Evolutionary conservation across 2,329 filamentous ascomycete species (phyloP), one percentile per base, ranked within the genome.

Genomic region (Apiospora saccharicola): DNA sequence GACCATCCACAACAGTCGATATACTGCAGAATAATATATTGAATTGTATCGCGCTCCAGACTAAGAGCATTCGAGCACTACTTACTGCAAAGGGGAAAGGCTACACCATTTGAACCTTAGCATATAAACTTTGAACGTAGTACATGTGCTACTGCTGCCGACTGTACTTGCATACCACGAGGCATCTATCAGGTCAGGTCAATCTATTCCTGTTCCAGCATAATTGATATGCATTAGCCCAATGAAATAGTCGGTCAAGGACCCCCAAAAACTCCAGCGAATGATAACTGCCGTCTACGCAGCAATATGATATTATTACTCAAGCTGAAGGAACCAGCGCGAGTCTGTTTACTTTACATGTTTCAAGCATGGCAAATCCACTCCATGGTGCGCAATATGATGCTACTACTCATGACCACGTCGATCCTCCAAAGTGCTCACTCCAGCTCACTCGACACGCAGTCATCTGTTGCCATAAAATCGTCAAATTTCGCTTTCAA

Each of bases 161-260:
- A 51, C 49, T 26, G n/a, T 14, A 13, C n/a, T 24, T 13, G 22
- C 10, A 51, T 22, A 41, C 57, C 22, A 41, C 57, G 57, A 64
- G 57, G 41, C 57, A 37, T 64, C 57, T n/a, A 24, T 64, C 34
- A 41, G 34, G 34, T 41, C 57, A 41, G 34, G 57, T 22, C 57
- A 64, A 64, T 41, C 57, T 64, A 64, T 64, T 64, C 57, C 57
- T 41, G 34, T 64, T 64, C 34, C 57, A 64, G 57, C 57, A 64
- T 64, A 64, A 64, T 64, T 64, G 57, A 5, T 37, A 10, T 64
- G 57, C 57, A 41, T 64, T 64, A 64, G 57, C 7, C 57, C 57
- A 64, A 37, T 64, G 22, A 16, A 64, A 64, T 61, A 61, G 57
- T 64, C 57, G 57, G 57, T 64, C 57, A 64, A 64, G 57, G 22